Evolutionary conservation across 208 protist genomes (phyloP).

Genomic region (Crithidia expoeki): DNA sequence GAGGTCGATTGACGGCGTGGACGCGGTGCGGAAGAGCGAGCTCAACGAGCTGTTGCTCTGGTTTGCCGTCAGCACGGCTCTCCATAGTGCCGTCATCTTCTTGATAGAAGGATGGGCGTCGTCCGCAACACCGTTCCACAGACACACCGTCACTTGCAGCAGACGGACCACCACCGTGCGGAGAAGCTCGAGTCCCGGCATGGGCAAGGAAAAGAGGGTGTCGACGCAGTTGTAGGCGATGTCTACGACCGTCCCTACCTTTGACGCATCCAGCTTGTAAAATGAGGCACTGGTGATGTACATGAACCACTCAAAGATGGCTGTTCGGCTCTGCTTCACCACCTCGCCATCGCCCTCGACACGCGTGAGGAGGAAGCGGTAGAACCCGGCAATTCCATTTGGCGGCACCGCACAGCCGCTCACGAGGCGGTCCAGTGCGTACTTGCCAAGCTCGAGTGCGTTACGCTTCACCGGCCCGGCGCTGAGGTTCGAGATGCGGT

Average conservation of each 20-base stretch:
- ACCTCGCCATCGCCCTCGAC: conserved; percentile 37
- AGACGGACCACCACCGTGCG: conserved; percentile 41
- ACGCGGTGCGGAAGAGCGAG: conserved; percentile 21
- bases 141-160: conserved; percentile 49
- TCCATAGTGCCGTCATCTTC: conserved; percentile 51
- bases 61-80: conserved; percentile 36
- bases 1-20: conserved; percentile 11
- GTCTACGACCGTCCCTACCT: conserved; percentile 45
- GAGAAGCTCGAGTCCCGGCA: conserved; percentile 54
- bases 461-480: conserved; percentile 46
- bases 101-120: conserved; percentile 17
- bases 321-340: conserved; percentile 32
- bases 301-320: conserved; percentile 72
- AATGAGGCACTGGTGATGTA: conserved; percentile 50
- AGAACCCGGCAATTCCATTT: conserved; percentile 39
- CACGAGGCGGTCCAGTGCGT: conserved; percentile 60
- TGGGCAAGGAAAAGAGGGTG: conserved; percentile 47
- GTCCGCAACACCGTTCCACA: conserved; percentile 23
- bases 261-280: conserved; percentile 37
- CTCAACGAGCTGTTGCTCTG: conserved; percentile 9
- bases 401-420: conserved; percentile 58
- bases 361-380: conserved; percentile 40
- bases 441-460: conserved; percentile 52
- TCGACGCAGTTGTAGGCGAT: conserved; percentile 45
- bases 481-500: conserved; percentile 11